Conservation (phyloP, 2,329 filamentous ascomycete genomes). For the Epichloe coenophiala region DNA sequence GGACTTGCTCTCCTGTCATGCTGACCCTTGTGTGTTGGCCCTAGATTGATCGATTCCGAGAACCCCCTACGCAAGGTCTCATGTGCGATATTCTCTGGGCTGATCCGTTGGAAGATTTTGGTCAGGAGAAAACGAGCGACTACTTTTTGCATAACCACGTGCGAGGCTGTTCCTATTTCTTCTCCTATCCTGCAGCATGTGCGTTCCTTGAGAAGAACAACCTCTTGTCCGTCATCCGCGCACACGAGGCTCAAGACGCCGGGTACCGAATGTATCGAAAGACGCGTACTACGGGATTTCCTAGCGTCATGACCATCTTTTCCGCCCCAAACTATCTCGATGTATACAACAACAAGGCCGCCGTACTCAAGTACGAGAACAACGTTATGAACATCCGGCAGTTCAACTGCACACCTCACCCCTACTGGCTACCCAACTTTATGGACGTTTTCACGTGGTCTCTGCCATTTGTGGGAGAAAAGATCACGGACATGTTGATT, state of each 20-base stretch:
- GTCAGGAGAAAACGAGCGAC: conserved; percentile 95
- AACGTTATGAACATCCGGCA: conserved; percentile 99
- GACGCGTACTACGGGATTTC: conserved; percentile 93
- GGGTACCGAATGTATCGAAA: conserved; percentile 99
- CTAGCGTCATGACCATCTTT: conserved; percentile 99
- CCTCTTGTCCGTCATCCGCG: conserved; percentile 87
- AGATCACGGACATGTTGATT: conserved; percentile 99
- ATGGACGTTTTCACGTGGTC: conserved; percentile 99
- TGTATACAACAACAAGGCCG: conserved; percentile 99
- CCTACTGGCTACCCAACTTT: conserved; percentile 98
- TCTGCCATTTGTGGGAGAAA: conserved; percentile 93
- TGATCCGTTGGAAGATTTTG: conserved; percentile 94
- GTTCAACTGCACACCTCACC: conserved; percentile 98
- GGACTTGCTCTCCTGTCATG: too few species aligned
- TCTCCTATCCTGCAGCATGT: conserved; percentile 94
- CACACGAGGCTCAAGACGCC: conserved; percentile 96
- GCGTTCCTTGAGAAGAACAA: conserved; percentile 99
- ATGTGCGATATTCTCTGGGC: conserved; percentile 99
- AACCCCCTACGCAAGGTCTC: conserved; percentile 90
- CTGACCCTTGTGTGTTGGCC: background rate
- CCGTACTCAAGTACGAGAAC: conserved; percentile 97
- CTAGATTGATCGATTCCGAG: conserved; percentile 92
- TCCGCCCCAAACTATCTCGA: conserved; percentile 97
- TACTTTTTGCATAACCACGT: conserved; percentile 98
- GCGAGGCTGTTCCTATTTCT: conserved; percentile 97